Base-by-base conservation (phyloP, 495 filamentous ascomycete species). In the Halenospora varia region DNA sequence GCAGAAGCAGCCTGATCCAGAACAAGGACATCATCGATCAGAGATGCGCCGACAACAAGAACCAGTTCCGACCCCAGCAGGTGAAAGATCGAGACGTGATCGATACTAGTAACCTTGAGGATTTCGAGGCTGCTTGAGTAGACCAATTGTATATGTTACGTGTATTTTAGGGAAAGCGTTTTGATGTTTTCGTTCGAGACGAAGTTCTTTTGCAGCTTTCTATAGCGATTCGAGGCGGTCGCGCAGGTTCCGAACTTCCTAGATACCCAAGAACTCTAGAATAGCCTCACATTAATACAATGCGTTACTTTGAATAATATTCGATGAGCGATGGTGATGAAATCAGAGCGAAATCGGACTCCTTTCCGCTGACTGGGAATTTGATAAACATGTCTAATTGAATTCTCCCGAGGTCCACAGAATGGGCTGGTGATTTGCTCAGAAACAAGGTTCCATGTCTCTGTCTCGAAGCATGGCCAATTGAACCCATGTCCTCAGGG, bases 1-100 rank as follows among this genome's bases (percentile, higher is more conserved):
- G 49, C 66, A 68, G 42, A 71, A 66, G 25, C 69, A 70, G 25
- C 56, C 62, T 11, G 74, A 77, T 57, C 24, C 72, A 25, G 74
- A 77, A 62, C 62, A 61, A 35, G 73, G 71, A 39, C 25, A 60
- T 4, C 40, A 45, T 3, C 40, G 52, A 3, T 20, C 23, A 24
- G 47, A 49, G 13, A 45, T 57, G 19, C 41, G 53, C 11, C 52
- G 50, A 6, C 10, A 39, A 25, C 55, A 63, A 39, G 39, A 39
- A 10, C 56, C 48, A 35, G 19, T 58, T 15, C 57, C 52, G 44
- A 42, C 4, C 15, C 15, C 9, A 25, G 45, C 52, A 10, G 10
- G 26, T 1, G 47, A 57, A 18, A 57, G 51, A 45, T 29, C 62
- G 47, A 26, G 42, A 11, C 22, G 49, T 24, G 17, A 48, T 35